A percentile compares a stretch with the other conserved stretches of the same genome.
Conservation (phyloP, 768 basidiomycete species). For the Leccinum rimulosum region DNA sequence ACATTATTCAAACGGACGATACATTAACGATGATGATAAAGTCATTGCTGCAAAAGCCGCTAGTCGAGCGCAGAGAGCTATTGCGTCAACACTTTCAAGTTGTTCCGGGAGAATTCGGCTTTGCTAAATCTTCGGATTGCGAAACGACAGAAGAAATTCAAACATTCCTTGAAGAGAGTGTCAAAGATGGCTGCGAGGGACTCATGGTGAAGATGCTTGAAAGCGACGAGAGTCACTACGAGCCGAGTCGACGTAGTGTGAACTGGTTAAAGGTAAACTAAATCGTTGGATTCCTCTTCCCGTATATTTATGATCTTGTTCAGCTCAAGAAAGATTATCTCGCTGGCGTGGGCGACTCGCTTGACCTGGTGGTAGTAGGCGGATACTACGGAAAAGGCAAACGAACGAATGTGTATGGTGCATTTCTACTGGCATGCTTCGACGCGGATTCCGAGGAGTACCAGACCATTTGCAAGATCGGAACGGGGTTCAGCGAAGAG, state of each 20-base stretch:
- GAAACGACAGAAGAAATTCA: constrained; percentile 94
- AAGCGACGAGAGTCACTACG: constrained; percentile 87
- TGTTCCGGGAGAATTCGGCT: constrained; percentile 88
- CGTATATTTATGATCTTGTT: constrained; percentile 2
- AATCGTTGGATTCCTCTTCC: not conserved
- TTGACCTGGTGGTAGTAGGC: constrained; percentile 97
- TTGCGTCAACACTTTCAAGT: constrained; percentile 76
- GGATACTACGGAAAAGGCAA: constrained; percentile 98
- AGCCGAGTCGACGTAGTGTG: constrained; percentile 91
- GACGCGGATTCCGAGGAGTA: constrained; percentile 92
- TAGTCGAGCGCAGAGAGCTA: constrained; percentile 74
- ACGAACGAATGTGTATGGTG: constrained; percentile 95
- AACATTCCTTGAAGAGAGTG: constrained; percentile 89
- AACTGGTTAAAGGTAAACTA: constrained; percentile 92
- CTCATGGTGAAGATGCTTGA: constrained; percentile 99
- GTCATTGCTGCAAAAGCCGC: constrained; percentile 78
- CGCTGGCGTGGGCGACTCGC: constrained; percentile 92
- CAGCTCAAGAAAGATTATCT: constrained; percentile 99
- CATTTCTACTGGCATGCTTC: constrained; percentile 96
- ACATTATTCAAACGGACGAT: not conserved
- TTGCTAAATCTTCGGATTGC: constrained; percentile 88
- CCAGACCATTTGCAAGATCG: constrained; percentile 99
- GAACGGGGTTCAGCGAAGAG: constrained; percentile 97
- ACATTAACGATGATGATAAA: constrained; percentile 33
- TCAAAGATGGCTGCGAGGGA: constrained; percentile 98